Conservation (phyloP, 1,284 basidiomycete species). For the Ustilago sp. region DNA sequence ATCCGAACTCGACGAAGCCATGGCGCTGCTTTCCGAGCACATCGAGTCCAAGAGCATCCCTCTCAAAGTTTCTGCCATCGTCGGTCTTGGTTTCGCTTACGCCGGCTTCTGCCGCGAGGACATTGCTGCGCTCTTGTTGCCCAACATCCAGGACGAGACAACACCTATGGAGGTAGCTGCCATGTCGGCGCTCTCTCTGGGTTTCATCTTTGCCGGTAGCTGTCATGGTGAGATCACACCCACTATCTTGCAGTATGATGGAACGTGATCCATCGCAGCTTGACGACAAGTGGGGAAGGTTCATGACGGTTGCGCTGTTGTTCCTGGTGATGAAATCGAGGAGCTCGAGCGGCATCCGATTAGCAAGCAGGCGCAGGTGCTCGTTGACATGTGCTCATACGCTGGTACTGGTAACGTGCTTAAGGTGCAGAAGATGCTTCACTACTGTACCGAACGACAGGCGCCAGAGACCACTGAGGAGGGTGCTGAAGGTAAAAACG, state of each 20-base stretch:
- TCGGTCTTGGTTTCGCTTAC: conserved; percentile 82
- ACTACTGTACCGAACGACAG: conserved; percentile 92
- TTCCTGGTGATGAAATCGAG: conserved; percentile 93
- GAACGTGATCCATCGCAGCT: conserved; percentile 68
- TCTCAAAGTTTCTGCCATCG: conserved; percentile 87
- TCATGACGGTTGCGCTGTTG: conserved; percentile 91
- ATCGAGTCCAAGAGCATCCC: conserved; percentile 87
- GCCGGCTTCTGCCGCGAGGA: conserved; percentile 92
- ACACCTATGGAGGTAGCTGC: conserved; percentile 88
- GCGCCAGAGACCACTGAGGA: conserved; percentile 71
- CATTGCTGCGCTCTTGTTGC: conserved; percentile 71
- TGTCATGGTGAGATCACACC: conserved; percentile 92
- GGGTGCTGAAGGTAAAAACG: conserved; percentile 56
- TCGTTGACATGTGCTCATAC: conserved; percentile 94
- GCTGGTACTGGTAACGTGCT: conserved; percentile 96
- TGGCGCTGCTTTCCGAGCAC: conserved; percentile 91
- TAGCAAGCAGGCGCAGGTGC: conserved; percentile 87
- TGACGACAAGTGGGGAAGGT: conserved; percentile 83
- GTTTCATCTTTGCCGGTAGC: conserved; percentile 95
- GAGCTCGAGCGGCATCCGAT: conserved; percentile 94
- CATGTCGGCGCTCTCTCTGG: conserved; percentile 86
- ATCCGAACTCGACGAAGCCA: conserved; percentile 92
- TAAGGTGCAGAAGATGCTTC: conserved; percentile 91
- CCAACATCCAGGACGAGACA: conserved; percentile 66
- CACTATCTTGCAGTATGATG: conserved; percentile 92